Conservation (phyloP, 768 basidiomycete species). For the Lactifluus echinatus region DNA sequence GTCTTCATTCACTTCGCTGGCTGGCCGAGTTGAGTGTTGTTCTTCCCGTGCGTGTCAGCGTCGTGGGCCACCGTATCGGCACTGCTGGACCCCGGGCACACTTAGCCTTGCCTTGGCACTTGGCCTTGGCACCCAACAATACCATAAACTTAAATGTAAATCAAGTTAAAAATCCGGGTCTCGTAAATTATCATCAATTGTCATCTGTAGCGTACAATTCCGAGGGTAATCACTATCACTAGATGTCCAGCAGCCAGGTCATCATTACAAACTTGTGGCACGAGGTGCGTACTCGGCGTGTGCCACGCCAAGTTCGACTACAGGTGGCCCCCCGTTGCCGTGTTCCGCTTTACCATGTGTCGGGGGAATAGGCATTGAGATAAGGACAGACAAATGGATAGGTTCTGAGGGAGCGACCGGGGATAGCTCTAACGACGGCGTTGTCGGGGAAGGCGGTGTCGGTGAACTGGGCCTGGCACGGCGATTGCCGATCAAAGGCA, state of each 20-base stretch:
- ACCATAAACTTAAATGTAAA: too few species aligned
- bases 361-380: conserved; percentile 5
- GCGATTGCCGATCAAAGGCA: not conserved
- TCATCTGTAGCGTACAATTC: too few species aligned
- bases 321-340: not conserved
- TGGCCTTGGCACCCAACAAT: too few species aligned
- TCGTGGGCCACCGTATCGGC: too few species aligned
- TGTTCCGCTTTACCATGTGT: not conserved
- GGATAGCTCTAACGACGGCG: not conserved
- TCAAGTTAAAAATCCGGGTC: too few species aligned
- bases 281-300: not conserved
- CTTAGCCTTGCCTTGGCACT: too few species aligned
- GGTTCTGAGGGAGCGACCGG: not conserved
- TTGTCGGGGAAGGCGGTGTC: not conserved
- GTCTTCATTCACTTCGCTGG: too few species aligned
- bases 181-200: not conserved
- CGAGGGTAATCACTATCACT: not conserved
- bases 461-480: not conserved
- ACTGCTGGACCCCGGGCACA: too few species aligned
- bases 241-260: not conserved
- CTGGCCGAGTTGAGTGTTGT: too few species aligned
- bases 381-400: not conserved
- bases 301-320: conserved; percentile 9
- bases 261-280: not conserved
- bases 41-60: too few species aligned